phyloP scores from a whole-genome alignment of 179 eudicot species.

The Camellia oleifera region DNA sequence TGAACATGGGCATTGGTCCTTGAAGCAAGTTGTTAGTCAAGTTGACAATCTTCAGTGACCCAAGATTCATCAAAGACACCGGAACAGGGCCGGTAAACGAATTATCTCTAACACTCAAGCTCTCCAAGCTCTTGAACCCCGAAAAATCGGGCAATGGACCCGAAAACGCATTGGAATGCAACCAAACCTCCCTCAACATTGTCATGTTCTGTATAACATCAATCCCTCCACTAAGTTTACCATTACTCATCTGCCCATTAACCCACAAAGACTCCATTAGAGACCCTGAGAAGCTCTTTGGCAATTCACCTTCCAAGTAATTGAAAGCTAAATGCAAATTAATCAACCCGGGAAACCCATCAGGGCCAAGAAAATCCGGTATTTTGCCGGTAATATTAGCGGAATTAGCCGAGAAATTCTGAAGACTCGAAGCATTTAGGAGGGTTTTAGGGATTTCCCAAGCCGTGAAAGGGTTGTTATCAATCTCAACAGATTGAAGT shows the following conservation, averaged over 20 bases:
- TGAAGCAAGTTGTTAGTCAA: constrained; percentile 72
- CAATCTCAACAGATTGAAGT: constrained; percentile 64
- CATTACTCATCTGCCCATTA: constrained; percentile 60
- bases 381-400: constrained; percentile 55
- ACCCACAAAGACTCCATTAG: constrained; percentile 68
- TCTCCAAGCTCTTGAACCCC: constrained; percentile 43
- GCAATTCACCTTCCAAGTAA: constrained; percentile 60
- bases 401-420: constrained; percentile 68
- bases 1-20: constrained; percentile 70
- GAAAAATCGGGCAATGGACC: constrained; percentile 81
- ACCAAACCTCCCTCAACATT: constrained; percentile 63
- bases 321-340: constrained; percentile 61
- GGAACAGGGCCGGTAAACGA: constrained; percentile 65
- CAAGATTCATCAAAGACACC: constrained; percentile 46
- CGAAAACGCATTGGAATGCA: constrained; percentile 60
- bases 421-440: constrained; percentile 39
- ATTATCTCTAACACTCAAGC: constrained; percentile 61
- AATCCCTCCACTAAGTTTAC: constrained; percentile 50
- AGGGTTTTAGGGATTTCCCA: constrained; percentile 69
- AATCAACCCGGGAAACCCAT: constrained; percentile 53
- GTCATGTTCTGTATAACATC: constrained; percentile 78
- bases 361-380: constrained; percentile 65
- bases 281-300: constrained; percentile 52
- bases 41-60: constrained; percentile 52
- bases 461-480: constrained; percentile 56